Base-by-base conservation (phyloP, 768 basidiomycete species). In the Naematelia encephala region DNA sequence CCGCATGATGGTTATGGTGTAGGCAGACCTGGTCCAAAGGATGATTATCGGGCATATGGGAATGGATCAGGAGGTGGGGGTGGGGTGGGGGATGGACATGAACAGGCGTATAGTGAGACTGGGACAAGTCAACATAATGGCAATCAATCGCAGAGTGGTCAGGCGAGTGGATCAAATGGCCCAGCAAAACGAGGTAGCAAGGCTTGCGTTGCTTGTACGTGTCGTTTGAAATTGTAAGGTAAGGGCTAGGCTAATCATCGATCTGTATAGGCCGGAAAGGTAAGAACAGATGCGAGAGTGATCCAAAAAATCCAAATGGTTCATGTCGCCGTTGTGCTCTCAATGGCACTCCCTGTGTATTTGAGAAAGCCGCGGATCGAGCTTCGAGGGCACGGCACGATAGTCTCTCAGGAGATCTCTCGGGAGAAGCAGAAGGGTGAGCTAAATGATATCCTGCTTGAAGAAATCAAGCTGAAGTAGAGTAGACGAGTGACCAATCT, bases 251-350 rank as follows among this genome's bases (percentile, higher is more conserved):
- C 51, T 43, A 11, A 25, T 43, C 11, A 19, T 11, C 25, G 44
- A 43, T 25, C 5, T 27, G 48, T 56, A 1, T n/a, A 73, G 68
- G 69, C 61, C 70, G 75, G 1, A 66, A 61, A 57, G 75, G 75
- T 12, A 76, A 76, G 58, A 76, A 76, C 46, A 43, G 75, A 28
- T 76, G 75, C 46, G 73, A 76, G 59, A 60, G 63, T 26, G 74
- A 73, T 60, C 66, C 64, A 12, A 53, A 58, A 13, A 60, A 60
- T 5, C 46, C 47, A 4, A 63, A 56, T 44, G 49, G 45, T 28
- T 30, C 64, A 1, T 69, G 75, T 56, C 58, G 65, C 22, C 62
- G 75, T 39, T 76, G 75, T 61, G 21, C 60, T 22, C 44, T 62
- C 11, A 70, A 73, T 43, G 66, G 66, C 0, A 61, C 67, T 1